Evolutionary conservation across 2,329 filamentous ascomycete species (phyloP).

Genomic region (Albophoma yamanashiensis): DNA sequence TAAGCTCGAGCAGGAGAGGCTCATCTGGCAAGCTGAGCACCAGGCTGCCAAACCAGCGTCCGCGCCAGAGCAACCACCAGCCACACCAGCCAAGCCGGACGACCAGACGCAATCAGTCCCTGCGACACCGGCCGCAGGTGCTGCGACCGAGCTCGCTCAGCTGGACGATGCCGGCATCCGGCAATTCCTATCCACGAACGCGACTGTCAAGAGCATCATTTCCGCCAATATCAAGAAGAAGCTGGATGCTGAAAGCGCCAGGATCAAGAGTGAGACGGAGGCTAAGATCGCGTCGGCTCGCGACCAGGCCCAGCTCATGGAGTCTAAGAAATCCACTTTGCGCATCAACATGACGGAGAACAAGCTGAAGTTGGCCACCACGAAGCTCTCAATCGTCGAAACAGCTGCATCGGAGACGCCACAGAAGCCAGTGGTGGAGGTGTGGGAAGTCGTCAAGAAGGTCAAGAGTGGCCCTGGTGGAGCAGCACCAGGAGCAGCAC

Average conservation of each 20-base stretch:
- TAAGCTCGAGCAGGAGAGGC: slow-evolving; percentile 51
- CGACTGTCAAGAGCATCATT: slow-evolving; percentile 47
- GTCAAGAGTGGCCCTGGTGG: slow-evolving; percentile 44
- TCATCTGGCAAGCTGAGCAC: slow-evolving; percentile 49
- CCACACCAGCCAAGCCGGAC: slow-evolving; percentile 27
- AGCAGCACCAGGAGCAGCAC: slow-evolving; percentile 9
- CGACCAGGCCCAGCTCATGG: slow-evolving; percentile 59
- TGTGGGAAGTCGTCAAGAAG: slow-evolving; percentile 75
- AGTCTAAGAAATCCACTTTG: slow-evolving; percentile 62
- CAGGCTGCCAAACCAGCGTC: slow-evolving; percentile 10
- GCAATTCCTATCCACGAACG: slow-evolving; percentile 44
- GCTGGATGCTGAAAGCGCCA: slow-evolving; percentile 54
- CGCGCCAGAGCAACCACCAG: slow-evolving; percentile 12
- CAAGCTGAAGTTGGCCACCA: slow-evolving; percentile 49
- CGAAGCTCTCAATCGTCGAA: slow-evolving; percentile 69
- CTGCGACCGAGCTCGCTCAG: slow-evolving; percentile 32
- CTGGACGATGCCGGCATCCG: slow-evolving; percentile 46
- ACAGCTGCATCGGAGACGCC: slow-evolving; percentile 80
- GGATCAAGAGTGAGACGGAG: slow-evolving; percentile 45
- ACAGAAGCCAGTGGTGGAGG: slow-evolving; percentile 70
- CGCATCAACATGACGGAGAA: slow-evolving; percentile 74
- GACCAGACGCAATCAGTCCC: slow-evolving; percentile 12
- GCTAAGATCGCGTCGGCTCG: slow-evolving; percentile 41
- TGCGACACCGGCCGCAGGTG: slow-evolving; percentile 24
- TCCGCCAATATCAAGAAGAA: slow-evolving; percentile 58